Conservation (phyloP, 306 rosid genomes). For the Dalbergia cochinchinensis region DNA sequence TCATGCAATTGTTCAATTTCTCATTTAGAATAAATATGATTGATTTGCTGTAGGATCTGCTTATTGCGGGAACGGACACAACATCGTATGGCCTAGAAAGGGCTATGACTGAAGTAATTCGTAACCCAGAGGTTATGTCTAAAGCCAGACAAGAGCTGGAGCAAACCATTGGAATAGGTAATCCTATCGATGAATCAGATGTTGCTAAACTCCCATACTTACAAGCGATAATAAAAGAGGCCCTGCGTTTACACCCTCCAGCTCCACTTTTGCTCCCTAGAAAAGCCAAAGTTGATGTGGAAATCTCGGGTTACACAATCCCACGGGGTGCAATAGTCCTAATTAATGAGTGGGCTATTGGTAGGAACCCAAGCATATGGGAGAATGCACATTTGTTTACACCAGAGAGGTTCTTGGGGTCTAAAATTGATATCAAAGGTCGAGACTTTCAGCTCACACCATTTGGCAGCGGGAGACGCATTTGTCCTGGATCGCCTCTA, state of each 20-base stretch:
- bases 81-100: conserved; percentile 7
- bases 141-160: conserved; percentile 35
- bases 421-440: conserved; percentile 37
- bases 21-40: too few species aligned
- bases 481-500: conserved; percentile 33
- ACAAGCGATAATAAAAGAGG: conserved; percentile 41
- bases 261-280: conserved; percentile 44
- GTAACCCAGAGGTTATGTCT: conserved; percentile 17
- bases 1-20: too few species aligned
- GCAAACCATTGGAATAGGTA: conserved; percentile 38
- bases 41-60: conserved; percentile 29
- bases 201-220: conserved; percentile 38
- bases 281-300: conserved; percentile 16
- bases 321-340: conserved; percentile 31
- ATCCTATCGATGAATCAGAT: conserved; percentile 30
- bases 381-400: conserved; percentile 20
- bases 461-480: conserved; percentile 41
- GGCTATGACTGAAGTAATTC: conserved; percentile 30
- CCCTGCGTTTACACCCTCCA: conserved; percentile 32
- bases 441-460: conserved; percentile 39
- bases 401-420: conserved; percentile 40
- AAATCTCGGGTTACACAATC: conserved; percentile 15
- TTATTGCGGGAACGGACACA: conserved; percentile 42
- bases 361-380: conserved; percentile 35
- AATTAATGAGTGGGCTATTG: conserved; percentile 45